Evolutionary conservation across 768 basidiomycete genomes (phyloP).

Genomic region (Pleurotus pulmonarius): DNA sequence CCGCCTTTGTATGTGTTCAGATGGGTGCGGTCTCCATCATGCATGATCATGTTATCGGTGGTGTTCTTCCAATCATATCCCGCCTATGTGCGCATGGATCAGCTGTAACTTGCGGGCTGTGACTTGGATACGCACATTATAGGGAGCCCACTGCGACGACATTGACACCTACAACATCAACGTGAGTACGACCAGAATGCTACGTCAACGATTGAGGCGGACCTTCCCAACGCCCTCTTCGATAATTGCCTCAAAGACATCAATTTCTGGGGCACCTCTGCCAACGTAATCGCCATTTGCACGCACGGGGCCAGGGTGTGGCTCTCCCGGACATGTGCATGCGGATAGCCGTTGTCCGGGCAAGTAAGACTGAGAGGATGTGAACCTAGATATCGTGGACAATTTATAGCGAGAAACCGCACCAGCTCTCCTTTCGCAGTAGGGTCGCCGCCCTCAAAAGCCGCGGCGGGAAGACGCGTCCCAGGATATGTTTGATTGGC

Average conservation of each 20-base stretch:
- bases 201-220: background rate
- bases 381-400: background rate
- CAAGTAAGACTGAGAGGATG: slow-evolving; percentile 49
- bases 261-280: slow-evolving; percentile 66
- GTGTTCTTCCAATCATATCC: slow-evolving; percentile 55
- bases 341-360: slow-evolving; percentile 51
- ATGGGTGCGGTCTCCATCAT: slow-evolving; percentile 38
- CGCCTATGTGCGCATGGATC: slow-evolving; percentile 35
- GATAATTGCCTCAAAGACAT: slow-evolving; percentile 58
- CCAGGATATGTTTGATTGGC: slow-evolving; percentile 73
- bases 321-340: slow-evolving; percentile 40
- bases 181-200: background rate
- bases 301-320: slow-evolving; percentile 38
- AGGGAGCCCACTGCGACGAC: slow-evolving; percentile 55
- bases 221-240: slow-evolving; percentile 23
- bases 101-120: background rate
- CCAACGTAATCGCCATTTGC: slow-evolving; percentile 56
- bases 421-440: slow-evolving; percentile 34
- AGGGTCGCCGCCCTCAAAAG: slow-evolving; percentile 36
- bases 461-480: slow-evolving; percentile 39
- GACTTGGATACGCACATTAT: slow-evolving; percentile 45
- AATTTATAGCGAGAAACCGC: slow-evolving; percentile 7
- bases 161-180: slow-evolving; percentile 37
- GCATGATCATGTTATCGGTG: slow-evolving; percentile 43
- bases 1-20: slow-evolving; percentile 64